Percentiles rank a stretch among this genome's conserved stretches.
Evolutionary conservation across 306 rosid species (phyloP).

Genomic region (Hylodesmum podocarpum): DNA sequence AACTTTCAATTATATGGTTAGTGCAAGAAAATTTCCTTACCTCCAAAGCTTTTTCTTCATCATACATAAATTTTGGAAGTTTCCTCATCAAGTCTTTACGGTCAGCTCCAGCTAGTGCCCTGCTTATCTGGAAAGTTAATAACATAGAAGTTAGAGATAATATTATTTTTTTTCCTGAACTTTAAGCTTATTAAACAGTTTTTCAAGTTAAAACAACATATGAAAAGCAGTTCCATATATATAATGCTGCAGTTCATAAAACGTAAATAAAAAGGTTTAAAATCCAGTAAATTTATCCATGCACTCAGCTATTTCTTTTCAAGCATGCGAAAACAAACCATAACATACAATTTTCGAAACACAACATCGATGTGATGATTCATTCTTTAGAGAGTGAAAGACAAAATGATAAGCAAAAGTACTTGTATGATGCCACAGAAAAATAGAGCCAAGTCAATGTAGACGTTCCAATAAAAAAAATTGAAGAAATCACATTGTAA

Average conservation of each 20-base stretch:
- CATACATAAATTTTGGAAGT: constrained; percentile 68
- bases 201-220: neutral
- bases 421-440: neutral
- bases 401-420: neutral
- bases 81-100: constrained; percentile 62
- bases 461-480: neutral
- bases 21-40: constrained; percentile 39
- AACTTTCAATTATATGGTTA: constrained; percentile 11
- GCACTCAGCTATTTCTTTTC: neutral
- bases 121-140: constrained; percentile 45
- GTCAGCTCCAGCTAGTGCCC: constrained; percentile 56
- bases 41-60: constrained; percentile 68
- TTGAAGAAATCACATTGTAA: constrained; percentile 2
- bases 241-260: neutral
- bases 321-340: neutral
- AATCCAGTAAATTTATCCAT: constrained; percentile 3
- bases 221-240: neutral
- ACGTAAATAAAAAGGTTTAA: neutral
- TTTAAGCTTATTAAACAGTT: neutral
- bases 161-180: neutral
- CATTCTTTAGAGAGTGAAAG: neutral
- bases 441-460: neutral
- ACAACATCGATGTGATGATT: neutral
- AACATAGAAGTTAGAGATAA: constrained; percentile 6
- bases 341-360: constrained; percentile 7